Conservation (phyloP, 257 asterid genomes). For the Coffea eugenioides region DNA sequence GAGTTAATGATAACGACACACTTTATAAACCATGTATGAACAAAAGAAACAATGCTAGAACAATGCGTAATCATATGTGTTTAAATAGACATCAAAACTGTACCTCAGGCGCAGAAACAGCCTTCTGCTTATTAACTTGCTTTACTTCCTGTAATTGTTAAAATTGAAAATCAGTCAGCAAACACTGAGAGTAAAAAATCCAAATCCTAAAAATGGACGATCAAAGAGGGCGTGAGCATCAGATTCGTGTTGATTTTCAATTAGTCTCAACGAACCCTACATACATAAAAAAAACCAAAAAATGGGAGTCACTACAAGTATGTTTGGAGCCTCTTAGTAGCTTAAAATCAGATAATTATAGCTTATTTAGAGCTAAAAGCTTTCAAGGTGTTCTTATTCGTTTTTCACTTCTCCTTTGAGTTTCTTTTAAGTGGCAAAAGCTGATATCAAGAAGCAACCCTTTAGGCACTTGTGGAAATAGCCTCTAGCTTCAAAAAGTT, state of each 20-base stretch:
- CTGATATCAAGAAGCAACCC: background rate
- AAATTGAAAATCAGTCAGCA: background rate
- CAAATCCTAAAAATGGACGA: background rate
- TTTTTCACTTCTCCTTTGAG: background rate
- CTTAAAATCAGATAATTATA: no score
- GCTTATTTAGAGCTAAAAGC: background rate
- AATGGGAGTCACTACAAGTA: background rate
- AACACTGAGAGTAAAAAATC: background rate
- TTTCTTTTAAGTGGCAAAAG: background rate
- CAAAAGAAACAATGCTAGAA: background rate
- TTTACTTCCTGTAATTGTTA: constrained; percentile 48
- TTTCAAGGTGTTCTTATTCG: no score
- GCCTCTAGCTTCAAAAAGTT: background rate
- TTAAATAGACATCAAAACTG: background rate
- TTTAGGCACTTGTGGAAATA: no score
- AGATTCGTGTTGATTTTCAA: background rate
- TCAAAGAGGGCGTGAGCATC: background rate
- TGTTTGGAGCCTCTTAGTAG: background rate
- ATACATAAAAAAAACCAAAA: background rate
- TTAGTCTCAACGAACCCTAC: background rate
- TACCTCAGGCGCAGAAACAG: constrained; percentile 61
- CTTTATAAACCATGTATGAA: background rate
- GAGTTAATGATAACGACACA: background rate
- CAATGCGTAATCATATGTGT: background rate
- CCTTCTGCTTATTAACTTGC: constrained; percentile 40